phyloP scores from a whole-genome alignment of 1,139 yeast genomes.

The Saccharomycopsis phalli region DNA sequence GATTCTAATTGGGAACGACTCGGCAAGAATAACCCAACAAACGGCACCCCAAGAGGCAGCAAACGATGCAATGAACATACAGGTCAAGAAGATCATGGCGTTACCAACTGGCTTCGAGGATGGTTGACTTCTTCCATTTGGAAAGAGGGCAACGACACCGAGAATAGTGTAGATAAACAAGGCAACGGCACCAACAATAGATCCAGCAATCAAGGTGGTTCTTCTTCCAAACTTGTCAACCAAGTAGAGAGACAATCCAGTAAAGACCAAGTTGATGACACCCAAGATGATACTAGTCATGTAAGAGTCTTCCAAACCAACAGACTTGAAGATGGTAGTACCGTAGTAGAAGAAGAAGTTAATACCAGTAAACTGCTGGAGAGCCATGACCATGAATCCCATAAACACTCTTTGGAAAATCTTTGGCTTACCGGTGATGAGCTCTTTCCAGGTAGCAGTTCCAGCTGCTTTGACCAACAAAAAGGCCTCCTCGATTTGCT shows the following conservation, averaged over 20 bases:
- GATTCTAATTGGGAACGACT: constrained; percentile 70
- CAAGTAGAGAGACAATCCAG: constrained; percentile 56
- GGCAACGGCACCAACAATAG: constrained; percentile 55
- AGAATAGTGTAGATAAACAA: constrained; percentile 59
- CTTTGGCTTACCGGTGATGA: constrained; percentile 55
- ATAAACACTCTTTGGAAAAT: constrained; percentile 54
- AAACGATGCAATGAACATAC: constrained; percentile 71
- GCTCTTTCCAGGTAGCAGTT: constrained; percentile 51
- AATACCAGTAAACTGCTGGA: constrained; percentile 75
- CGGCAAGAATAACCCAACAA: constrained; percentile 64
- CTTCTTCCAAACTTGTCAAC: constrained; percentile 71
- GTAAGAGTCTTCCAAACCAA: constrained; percentile 66
- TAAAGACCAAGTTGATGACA: constrained; percentile 68
- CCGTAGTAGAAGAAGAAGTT: constrained; percentile 80
- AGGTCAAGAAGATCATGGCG: constrained; percentile 71
- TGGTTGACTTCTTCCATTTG: constrained; percentile 34
- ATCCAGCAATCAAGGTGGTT: constrained; percentile 53
- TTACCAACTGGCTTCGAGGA: constrained; percentile 48
- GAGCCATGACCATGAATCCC: constrained; percentile 57
- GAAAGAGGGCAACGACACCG: constrained; percentile 58
- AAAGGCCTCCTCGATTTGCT: constrained; percentile 44
- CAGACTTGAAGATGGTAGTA: constrained; percentile 67
- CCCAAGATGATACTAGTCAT: constrained; percentile 72
- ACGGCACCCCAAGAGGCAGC: constrained; percentile 86
- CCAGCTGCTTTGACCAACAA: constrained; percentile 51